phyloP scores from a whole-genome alignment of 2,329 filamentous ascomycete species.

The Apiospora aurea region DNA sequence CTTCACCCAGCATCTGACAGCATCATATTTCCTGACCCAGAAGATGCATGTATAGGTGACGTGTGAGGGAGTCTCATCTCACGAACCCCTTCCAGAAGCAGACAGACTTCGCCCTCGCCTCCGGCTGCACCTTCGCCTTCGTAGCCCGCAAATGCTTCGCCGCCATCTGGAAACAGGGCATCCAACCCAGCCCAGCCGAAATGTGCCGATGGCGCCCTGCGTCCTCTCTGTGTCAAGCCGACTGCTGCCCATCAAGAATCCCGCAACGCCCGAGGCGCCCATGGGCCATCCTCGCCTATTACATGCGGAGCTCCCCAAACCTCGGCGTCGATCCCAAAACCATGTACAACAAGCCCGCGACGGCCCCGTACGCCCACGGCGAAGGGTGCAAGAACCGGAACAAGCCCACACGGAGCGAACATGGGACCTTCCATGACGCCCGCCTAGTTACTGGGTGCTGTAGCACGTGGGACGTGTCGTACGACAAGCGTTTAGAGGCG shows the following conservation, averaged over 20 bases:
- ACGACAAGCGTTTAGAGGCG: slow-evolving; percentile 31
- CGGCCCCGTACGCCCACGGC: slow-evolving; percentile 32
- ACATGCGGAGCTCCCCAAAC: slow-evolving; percentile 30
- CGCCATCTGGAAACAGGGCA: slow-evolving; percentile 35
- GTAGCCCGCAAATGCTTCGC: slow-evolving; percentile 33
- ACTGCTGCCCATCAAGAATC: slow-evolving; percentile 31
- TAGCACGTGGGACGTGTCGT: slow-evolving; percentile 33
- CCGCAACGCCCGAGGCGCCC: slow-evolving; percentile 29
- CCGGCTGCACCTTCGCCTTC: slow-evolving; percentile 32
- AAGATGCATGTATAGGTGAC: neutral
- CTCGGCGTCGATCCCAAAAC: too few relatives aligned
- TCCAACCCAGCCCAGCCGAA: slow-evolving; percentile 28
- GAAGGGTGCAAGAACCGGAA: neutral
- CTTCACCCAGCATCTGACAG: neutral
- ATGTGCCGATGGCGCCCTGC: slow-evolving; percentile 29
- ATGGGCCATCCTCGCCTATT: slow-evolving; percentile 29
- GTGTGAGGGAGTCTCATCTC: neutral
- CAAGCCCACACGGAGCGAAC: neutral
- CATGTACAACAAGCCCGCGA: slow-evolving; percentile 32
- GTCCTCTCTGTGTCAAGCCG: slow-evolving; percentile 31
- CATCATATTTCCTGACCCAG: neutral
- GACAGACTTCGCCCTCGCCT: slow-evolving; percentile 32
- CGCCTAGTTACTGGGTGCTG: slow-evolving; percentile 33
- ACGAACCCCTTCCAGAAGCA: slow-evolving; percentile 27
- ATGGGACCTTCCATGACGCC: slow-evolving; percentile 33